Conservation (phyloP, 306 rosid species). For the Chamaecrista fasciculata region DNA sequence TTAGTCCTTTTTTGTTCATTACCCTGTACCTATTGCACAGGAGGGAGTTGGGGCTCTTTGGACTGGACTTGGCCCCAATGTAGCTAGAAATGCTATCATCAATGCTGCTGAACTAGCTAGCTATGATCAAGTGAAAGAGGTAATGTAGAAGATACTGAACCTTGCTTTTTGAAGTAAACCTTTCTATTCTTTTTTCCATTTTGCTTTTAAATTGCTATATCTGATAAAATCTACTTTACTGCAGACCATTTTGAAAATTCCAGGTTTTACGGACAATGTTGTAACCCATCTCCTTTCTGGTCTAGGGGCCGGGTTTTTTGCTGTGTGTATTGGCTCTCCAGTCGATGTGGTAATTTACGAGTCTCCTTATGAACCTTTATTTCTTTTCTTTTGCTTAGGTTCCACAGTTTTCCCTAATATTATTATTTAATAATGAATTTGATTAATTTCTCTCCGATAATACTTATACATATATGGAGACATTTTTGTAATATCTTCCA, state of each 20-base stretch:
- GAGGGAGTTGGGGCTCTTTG: slow-evolving; percentile 88
- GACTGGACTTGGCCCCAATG: slow-evolving; percentile 97
- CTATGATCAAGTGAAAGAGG: slow-evolving; percentile 97
- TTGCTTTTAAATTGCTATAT: not conserved
- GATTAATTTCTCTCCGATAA: too few species aligned
- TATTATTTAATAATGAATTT: too few species aligned
- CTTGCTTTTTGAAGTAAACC: slow-evolving; percentile 21
- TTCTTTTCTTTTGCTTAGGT: slow-evolving; percentile 5
- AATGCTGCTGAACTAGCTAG: slow-evolving; percentile 98
- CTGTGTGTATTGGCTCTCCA: slow-evolving; percentile 96
- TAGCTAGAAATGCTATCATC: slow-evolving; percentile 88
- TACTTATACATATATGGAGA: not conserved
- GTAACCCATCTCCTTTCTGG: slow-evolving; percentile 87
- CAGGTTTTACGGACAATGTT: slow-evolving; percentile 85
- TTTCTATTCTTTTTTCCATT: not conserved
- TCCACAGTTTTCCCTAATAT: not conserved
- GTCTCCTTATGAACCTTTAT: not conserved
- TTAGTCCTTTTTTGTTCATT: slow-evolving; percentile 4
- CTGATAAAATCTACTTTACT: slow-evolving; percentile 8
- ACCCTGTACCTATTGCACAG: slow-evolving; percentile 36
- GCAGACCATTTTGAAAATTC: slow-evolving; percentile 94
- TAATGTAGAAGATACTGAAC: slow-evolving; percentile 8
- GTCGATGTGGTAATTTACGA: slow-evolving; percentile 82
- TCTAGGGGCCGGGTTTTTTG: slow-evolving; percentile 91
- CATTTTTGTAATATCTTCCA: too few species aligned